Evolutionary conservation across 805 yeast species (phyloP).

Genomic region (Starmerella bombicola): DNA sequence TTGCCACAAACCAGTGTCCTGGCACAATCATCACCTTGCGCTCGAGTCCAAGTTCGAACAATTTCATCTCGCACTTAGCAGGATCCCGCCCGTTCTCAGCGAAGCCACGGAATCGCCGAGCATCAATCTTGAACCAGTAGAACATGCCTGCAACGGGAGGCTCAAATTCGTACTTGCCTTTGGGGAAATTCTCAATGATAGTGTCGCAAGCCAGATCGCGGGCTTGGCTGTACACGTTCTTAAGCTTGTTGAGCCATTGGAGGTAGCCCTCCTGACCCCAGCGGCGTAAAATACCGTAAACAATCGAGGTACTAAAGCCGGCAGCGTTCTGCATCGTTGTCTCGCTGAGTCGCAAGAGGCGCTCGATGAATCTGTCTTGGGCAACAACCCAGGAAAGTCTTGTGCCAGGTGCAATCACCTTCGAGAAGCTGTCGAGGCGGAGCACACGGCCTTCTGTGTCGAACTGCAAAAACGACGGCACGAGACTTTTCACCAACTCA

Average conservation of each 20-base stretch:
- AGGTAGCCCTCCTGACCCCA: conserved; percentile 89
- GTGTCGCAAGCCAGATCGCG: conserved; percentile 80
- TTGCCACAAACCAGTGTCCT: conserved; percentile 33
- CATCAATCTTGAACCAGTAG: conserved; percentile 42
- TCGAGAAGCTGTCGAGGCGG: conserved; percentile 81
- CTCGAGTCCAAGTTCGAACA: conserved; percentile 28
- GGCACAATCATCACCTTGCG: conserved; percentile 31
- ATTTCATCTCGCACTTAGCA: conserved; percentile 25
- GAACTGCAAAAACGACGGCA: conserved; percentile 58
- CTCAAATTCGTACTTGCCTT: conserved; percentile 26
- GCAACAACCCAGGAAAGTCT: conserved; percentile 86
- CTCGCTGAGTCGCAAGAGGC: conserved; percentile 62
- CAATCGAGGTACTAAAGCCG: conserved; percentile 64
- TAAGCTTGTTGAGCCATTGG: conserved; percentile 73
- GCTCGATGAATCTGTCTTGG: conserved; percentile 49
- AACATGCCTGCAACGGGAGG: conserved; percentile 45
- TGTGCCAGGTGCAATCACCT: conserved; percentile 82
- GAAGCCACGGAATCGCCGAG: conserved; percentile 39
- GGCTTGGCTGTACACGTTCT: conserved; percentile 67
- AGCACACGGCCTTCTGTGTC: conserved; percentile 84
- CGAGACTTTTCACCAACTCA: conserved; percentile 53
- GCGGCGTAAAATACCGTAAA: conserved; percentile 56
- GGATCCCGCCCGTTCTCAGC: conserved; percentile 23
- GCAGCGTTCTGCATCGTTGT: conserved; percentile 68
- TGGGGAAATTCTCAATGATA: conserved; percentile 46